Base-by-base conservation (phyloP, 1,284 basidiomycete species). In the Takashimella tepidaria region DNA sequence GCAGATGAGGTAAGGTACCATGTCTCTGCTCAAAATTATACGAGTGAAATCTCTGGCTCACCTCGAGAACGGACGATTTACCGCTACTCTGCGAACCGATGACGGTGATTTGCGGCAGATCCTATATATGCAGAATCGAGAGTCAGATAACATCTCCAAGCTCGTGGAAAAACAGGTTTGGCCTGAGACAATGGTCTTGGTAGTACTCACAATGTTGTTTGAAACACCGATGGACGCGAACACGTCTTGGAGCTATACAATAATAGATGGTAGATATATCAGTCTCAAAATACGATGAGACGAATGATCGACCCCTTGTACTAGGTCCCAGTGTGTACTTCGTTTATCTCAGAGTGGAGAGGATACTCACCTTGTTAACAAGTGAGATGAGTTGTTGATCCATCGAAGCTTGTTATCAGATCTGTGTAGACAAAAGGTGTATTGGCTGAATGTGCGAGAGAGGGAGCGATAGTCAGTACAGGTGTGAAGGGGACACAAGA, bases 51-150 rank as follows among this genome's bases (percentile, higher is more conserved):
- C n/a, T n/a, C n/a, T n/a, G n/a, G 43, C 75, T 56, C 51, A 78
- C 77, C 73, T 79, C 78, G 23, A 79, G 69, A 5, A 81, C 79
- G 20, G 79, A 80, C 45, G 78, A 79, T 68, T 80, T 81, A 57
- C 76, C 79, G 64, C 76, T 79, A 60, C 74, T 77, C 62, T 82
- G 81, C 11, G 78, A 79, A 24, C 79, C 79, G 51, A 81, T 78
- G 40, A 79, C 79, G 3, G 79, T 77, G 61, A 81, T 81, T 69
- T 82, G 81, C 16, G 81, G 81, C 58, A 82, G 59, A 63, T 82
- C 80, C 76, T 77, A 53, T 20, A 25, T 11, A 26, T n/a, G n/a
- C n/a, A n/a, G n/a, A n/a, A n/a, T n/a, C n/a, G n/a, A n/a, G n/a
- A n/a, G n/a, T n/a, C n/a, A n/a, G n/a, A n/a, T n/a, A n/a, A n/a